Base-by-base conservation (phyloP, 2,329 filamentous ascomycete species). In the Juglanconis oblonga region DNA sequence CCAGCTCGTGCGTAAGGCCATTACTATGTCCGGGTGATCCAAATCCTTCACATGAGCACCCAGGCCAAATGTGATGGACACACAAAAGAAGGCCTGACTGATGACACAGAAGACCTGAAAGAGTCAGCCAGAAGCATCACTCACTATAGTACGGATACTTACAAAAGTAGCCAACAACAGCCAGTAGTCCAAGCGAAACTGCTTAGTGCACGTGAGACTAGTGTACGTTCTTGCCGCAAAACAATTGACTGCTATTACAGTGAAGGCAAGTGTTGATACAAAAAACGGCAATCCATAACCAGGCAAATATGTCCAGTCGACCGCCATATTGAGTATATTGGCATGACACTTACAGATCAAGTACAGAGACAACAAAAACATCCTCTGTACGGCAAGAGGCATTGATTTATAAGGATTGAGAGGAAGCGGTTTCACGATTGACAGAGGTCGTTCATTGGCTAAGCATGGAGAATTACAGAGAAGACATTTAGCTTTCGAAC, bases 171-270 rank as follows among this genome's bases (percentile, higher is more conserved):
- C 13, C 1, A 58, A 33, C 11, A 49, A 29, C 17, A 58, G 11
- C 56, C 56, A 58, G 11, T 58, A 58, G 13, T 58, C 49, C 8
- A 58, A 38, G n/a, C 49, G 56, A 13, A 53, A 52, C 8, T 49
- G n/a, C 31, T 48, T 52, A 7, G 50, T 24, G 13, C 17, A 58
- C 3, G 13, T 33, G 29, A 36, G 48, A 24, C 42, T 53, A 1
- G 50, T 53, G 33, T 58, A 58, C 5, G 33, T 58, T 7, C 56
- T 53, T 7, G 49, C 56, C 8, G 10, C 11, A 14, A 53, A 38
- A 5, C 48, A 51, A 48, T 7, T n/a, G 7, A 53, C 9, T 2
- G 48, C 50, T n/a, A 53, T 3, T 7, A 48, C 9, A 1, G 49
- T 38, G 10, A 53, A 29, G 1, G 53, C 5, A 1, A 53, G 17